Conservation (phyloP, 2,329 filamentous ascomycete species). For the Penicillium sp. region DNA sequence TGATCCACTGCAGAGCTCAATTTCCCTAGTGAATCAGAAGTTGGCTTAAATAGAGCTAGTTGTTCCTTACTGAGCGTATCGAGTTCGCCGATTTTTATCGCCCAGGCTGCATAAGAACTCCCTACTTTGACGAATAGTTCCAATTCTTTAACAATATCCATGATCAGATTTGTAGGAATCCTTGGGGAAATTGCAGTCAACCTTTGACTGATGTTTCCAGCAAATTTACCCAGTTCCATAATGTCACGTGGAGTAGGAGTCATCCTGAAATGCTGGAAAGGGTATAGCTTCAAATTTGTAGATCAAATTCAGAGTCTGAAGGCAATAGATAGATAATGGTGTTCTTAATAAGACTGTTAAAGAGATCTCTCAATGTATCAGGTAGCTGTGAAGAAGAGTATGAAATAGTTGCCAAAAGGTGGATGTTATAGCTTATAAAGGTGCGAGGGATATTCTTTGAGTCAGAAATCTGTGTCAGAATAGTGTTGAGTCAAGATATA, state of each 20-base stretch:
- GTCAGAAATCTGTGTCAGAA: background rate
- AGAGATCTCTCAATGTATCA: too few species aligned
- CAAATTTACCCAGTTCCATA: background rate
- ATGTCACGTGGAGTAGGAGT: too few species aligned
- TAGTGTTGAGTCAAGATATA: background rate
- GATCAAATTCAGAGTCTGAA: background rate
- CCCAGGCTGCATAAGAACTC: too few species aligned
- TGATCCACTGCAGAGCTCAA: background rate
- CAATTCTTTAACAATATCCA: too few species aligned
- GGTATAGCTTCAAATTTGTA: background rate
- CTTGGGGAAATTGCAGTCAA: too few species aligned
- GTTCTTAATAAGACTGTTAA: background rate
- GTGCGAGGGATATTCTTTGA: background rate
- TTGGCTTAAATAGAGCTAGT: background rate
- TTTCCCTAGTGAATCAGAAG: background rate
- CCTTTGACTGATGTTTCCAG: too few species aligned
- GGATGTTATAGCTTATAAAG: background rate
- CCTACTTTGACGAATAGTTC: too few species aligned
- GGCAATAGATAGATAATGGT: background rate
- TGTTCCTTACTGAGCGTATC: background rate
- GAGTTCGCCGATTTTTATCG: too few species aligned
- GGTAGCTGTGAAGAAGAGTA: background rate
- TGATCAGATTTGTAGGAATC: too few species aligned
- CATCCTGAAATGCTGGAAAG: background rate
- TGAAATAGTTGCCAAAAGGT: background rate